Evolutionary conservation across 2,329 filamentous ascomycete species (phyloP).

Genomic region (Diaporthe helianthi): DNA sequence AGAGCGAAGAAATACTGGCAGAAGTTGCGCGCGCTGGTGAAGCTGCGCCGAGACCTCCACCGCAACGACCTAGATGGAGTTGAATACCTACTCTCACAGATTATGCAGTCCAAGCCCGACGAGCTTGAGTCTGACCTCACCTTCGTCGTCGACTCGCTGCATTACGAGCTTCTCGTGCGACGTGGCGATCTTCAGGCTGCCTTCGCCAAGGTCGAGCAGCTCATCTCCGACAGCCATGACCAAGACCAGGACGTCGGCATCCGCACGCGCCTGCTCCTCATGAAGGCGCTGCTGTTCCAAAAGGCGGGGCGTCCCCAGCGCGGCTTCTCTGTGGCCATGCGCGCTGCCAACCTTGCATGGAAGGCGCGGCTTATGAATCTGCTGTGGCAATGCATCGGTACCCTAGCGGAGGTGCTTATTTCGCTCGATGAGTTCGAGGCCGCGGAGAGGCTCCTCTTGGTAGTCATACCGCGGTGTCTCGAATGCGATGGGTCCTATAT

Average conservation of each 20-base stretch:
- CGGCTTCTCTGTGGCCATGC: conserved; percentile 78
- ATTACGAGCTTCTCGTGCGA: conserved; percentile 59
- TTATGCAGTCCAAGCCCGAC: conserved; percentile 58
- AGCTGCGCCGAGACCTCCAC: conserved; percentile 68
- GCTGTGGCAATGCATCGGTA: conserved; percentile 75
- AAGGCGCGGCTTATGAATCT: conserved; percentile 71
- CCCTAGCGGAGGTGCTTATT: conserved; percentile 72
- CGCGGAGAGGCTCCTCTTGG: conserved; percentile 68
- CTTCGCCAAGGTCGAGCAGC: conserved; percentile 54
- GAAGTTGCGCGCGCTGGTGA: conserved; percentile 71
- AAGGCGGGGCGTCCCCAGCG: conserved; percentile 73
- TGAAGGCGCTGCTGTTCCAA: conserved; percentile 75
- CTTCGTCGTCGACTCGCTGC: conserved; percentile 58
- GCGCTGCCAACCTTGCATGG: conserved; percentile 77
- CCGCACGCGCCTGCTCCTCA: conserved; percentile 73
- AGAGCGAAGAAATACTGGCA: conserved; percentile 79
- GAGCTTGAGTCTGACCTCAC: conserved; percentile 61
- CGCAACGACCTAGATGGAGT: conserved; percentile 60
- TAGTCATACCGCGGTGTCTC: conserved; percentile 76
- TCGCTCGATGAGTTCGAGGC: conserved; percentile 74
- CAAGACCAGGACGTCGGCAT: conserved; percentile 64
- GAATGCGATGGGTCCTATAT: conserved; percentile 72
- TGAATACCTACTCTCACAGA: conserved; percentile 57
- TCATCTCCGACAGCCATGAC: conserved; percentile 51
- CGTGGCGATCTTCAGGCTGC: conserved; percentile 56